A percentile compares a stretch with the other conserved stretches of the same genome.
Conservation (phyloP, 768 basidiomycete species). For the Mycena crocata region DNA sequence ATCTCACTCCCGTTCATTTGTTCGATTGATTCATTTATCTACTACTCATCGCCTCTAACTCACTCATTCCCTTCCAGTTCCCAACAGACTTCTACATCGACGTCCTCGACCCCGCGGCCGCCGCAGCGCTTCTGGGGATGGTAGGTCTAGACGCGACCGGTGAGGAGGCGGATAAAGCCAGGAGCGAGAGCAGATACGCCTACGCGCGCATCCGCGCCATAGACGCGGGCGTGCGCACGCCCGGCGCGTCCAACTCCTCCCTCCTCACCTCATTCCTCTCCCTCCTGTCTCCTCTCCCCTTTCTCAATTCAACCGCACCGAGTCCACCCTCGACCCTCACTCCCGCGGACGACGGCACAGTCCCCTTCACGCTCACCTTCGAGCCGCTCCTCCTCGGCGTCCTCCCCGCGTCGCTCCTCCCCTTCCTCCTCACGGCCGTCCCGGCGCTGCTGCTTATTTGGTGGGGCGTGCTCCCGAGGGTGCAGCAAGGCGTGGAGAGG, state of each 20-base stretch:
- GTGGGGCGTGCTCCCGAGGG: background rate
- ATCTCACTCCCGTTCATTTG: too few species aligned
- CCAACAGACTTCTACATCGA: constrained; percentile 55
- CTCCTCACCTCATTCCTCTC: background rate
- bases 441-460: background rate
- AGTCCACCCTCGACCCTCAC: background rate
- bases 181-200: background rate
- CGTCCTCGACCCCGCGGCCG: constrained; percentile 41
- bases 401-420: constrained; percentile 26
- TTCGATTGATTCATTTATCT: background rate
- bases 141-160: background rate
- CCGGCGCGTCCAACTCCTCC: too few species aligned
- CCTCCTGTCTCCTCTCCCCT: background rate
- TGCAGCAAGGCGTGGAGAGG: constrained; percentile 2
- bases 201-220: constrained; percentile 32
- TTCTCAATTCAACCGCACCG: background rate
- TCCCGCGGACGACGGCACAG: background rate
- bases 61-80: too few species aligned
- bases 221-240: constrained; percentile 30
- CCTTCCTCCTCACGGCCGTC: constrained; percentile 6
- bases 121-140: constrained; percentile 6
- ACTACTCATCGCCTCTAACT: background rate
- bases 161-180: background rate
- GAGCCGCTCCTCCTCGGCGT: constrained; percentile 28
- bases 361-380: constrained; percentile 18